Base-by-base conservation (phyloP, 495 filamentous ascomycete species). In the Penicillium mononematosum region DNA sequence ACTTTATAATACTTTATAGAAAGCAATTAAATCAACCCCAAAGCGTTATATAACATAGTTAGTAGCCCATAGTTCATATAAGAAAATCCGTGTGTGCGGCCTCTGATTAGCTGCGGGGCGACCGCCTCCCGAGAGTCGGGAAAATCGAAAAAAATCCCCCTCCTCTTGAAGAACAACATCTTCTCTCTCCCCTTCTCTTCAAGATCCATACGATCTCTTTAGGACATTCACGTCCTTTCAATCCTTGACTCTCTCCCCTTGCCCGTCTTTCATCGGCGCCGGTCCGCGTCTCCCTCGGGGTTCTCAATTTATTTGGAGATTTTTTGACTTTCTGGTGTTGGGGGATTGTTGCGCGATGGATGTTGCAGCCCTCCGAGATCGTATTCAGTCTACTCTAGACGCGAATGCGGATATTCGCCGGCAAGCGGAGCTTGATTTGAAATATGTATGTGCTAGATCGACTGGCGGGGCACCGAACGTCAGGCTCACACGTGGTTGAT, bases 381-480 rank as follows among this genome's bases (percentile, higher is more conserved):
- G 91, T 73, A 91, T 98, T 72, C 83, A 87, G 70, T 88, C 88
- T 67, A 97, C 91, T 46, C 84, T 97, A 65, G 86, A 90, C 64
- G 71, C 88, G 59, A 90, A 98, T 80, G 85, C 90, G 63, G 89
- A 94, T 64, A 85, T 80, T 72, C 84, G 94, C 67, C 85, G 85
- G 63, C 85, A 89, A 71, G 94, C 92, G 56, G 95, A 98, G 79
- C 75, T 92, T 63, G 90, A 97, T 74, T 79, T 98, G 62, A 96
- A 93, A 87, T 86, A 88, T 83, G 94, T 97, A 82, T 68, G 87
- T 78, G 57, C 58, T 58, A 63, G 43, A 34, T 36, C 42, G 50
- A 47, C 45, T 58, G 58, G 58, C 46, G 60, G 58, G 50, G 60
- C 58, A 48, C 20, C 31, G 49, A 53, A 39, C 39, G 32, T 46